These are phyloP conservation scores for Hymenoscyphus salicellus DNA, from an alignment of 2,329 filamentous ascomycete genomes.

Conservation along the genomic window DNA sequence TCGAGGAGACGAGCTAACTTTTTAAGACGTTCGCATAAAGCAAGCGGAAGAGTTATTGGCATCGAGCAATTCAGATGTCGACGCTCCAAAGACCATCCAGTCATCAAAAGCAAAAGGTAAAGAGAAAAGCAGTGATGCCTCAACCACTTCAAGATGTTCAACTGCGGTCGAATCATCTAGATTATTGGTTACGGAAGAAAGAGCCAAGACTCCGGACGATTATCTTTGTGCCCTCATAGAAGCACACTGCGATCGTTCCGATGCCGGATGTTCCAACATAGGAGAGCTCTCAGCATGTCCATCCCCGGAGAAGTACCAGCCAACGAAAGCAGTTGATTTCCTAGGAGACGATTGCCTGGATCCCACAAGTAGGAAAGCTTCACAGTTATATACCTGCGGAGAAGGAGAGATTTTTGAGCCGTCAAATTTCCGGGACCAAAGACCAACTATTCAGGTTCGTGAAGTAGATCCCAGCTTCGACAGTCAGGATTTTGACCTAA, in stretches of 20 bases:
- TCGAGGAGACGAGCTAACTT: background rate
- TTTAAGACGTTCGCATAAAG: background rate
- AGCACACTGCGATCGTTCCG: background rate
- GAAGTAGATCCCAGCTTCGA: constrained; percentile 9
- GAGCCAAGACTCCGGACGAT: background rate
- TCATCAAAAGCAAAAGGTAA: background rate
- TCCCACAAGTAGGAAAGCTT: background rate
- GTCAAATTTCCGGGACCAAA: constrained; percentile 6
- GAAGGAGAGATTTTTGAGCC: constrained; percentile 1
- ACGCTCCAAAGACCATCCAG: background rate
- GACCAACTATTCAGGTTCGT: constrained; percentile 1
- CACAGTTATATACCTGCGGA: background rate
- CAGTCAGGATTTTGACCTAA: constrained; percentile 15
- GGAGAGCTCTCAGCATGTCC: constrained; percentile 10
- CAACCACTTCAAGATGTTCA: background rate
- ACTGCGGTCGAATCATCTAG: background rate
- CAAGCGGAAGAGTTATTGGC: background rate
- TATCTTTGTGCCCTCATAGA: constrained; percentile 7
- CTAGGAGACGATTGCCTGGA: constrained; percentile 9
- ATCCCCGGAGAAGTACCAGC: constrained; percentile 12
- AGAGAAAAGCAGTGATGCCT: background rate
- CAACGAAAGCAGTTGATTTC: constrained; percentile 18
- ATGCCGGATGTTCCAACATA: background rate
- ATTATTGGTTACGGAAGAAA: background rate
- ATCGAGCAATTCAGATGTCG: background rate